Conservation (phyloP, 2,329 filamentous ascomycete genomes). For the Fusarium sp. region DNA sequence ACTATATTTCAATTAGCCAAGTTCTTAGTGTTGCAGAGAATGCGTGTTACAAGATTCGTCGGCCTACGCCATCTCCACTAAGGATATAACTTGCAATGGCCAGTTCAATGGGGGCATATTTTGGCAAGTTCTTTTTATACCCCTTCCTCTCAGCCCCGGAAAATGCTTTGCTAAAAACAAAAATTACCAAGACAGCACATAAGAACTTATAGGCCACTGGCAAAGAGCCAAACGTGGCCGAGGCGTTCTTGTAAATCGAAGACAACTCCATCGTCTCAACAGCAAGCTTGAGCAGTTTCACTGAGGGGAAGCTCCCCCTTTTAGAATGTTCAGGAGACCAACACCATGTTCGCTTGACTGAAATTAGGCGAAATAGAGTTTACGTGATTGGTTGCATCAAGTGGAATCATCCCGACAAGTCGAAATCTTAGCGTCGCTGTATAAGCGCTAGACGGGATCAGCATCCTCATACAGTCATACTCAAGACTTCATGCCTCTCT, state of each 20-base stretch:
- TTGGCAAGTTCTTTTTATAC: neutral
- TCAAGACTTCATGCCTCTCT: neutral
- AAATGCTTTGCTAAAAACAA: neutral
- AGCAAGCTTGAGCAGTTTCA: neutral
- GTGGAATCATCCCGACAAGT: neutral
- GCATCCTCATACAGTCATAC: no score
- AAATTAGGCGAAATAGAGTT: neutral
- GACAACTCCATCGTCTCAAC: neutral
- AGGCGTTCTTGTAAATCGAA: neutral
- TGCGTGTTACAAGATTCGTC: constrained; percentile 15
- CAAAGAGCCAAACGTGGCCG: neutral
- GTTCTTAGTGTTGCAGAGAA: neutral
- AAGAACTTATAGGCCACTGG: neutral
- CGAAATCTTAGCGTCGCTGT: neutral
- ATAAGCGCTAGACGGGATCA: neutral
- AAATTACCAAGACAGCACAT: neutral
- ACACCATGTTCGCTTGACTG: neutral
- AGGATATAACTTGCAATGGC: constrained; percentile 18
- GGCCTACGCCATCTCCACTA: constrained; percentile 9
- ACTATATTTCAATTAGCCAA: neutral
- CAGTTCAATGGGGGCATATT: constrained; percentile 21
- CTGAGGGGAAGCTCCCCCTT: neutral
- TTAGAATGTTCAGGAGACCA: neutral
- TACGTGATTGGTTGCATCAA: neutral
- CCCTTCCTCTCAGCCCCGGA: neutral